phyloP scores from a whole-genome alignment of 768 basidiomycete species.

The Collybia sordida region DNA sequence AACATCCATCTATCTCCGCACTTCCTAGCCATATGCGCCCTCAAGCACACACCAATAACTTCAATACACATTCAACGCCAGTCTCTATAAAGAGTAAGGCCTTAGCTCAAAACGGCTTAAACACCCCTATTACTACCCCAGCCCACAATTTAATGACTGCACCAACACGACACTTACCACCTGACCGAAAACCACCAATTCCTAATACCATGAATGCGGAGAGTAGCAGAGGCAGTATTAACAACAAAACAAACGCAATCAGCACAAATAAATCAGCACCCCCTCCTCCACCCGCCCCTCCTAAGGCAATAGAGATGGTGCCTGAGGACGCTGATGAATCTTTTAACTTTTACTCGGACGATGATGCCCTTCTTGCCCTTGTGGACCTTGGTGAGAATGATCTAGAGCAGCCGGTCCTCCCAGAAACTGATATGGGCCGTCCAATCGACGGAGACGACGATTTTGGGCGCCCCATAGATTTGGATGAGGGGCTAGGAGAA shows the following conservation, averaged over 20 bases:
- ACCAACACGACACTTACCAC: background rate
- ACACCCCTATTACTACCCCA: slow-evolving; percentile 34
- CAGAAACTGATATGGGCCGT: slow-evolving; percentile 42
- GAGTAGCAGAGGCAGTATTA: background rate
- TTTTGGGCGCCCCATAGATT: slow-evolving; percentile 40
- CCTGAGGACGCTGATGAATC: slow-evolving; percentile 30
- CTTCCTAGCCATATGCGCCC: slow-evolving; percentile 40
- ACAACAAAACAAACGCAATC: background rate
- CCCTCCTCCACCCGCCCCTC: slow-evolving; percentile 6
- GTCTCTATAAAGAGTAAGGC: slow-evolving; percentile 3
- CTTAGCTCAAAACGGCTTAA: slow-evolving; percentile 18
- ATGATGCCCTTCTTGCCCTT: slow-evolving; percentile 62
- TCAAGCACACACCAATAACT: slow-evolving; percentile 11
- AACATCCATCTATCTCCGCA: slow-evolving; percentile 20
- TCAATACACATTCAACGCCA: slow-evolving; percentile 7
- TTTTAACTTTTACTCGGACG: slow-evolving; percentile 60
- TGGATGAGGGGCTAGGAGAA: slow-evolving; percentile 34
- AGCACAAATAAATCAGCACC: background rate
- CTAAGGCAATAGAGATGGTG: slow-evolving; percentile 4
- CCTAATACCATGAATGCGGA: background rate
- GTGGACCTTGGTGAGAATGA: slow-evolving; percentile 53
- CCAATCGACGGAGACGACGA: slow-evolving; percentile 34
- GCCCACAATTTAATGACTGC: slow-evolving; percentile 7
- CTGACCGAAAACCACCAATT: background rate
- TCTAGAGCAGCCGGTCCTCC: slow-evolving; percentile 39